A percentile compares a stretch with the other conserved stretches of the same genome.
These are phyloP conservation scores for Monoraphidium neglectum DNA, from an alignment of 139 green algal genomes.

Conservation along the genomic window DNA sequence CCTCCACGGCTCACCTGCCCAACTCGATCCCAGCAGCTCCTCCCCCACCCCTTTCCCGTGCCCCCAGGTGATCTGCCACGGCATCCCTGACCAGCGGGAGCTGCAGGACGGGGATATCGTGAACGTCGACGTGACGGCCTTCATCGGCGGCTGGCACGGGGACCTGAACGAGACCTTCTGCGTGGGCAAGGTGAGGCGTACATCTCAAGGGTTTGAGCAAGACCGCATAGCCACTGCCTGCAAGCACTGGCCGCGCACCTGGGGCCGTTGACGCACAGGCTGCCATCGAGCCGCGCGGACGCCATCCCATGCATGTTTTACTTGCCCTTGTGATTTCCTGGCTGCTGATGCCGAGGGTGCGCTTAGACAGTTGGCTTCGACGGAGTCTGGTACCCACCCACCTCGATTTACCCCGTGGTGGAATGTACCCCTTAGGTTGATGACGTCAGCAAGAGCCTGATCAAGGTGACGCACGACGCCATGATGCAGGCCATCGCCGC, in stretches of 20 bases:
- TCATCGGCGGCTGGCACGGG: conserved; percentile 86
- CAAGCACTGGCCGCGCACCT: no score
- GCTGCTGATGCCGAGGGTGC: background rate
- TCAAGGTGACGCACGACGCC: conserved; percentile 78
- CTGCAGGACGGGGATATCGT: conserved; percentile 96
- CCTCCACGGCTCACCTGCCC: no score
- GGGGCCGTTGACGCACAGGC: no score
- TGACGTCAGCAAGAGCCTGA: conserved; percentile 73
- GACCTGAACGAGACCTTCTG: conserved; percentile 98
- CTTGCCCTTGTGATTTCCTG: conserved; percentile 10
- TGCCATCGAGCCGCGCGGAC: no score
- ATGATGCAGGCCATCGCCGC: conserved; percentile 85
- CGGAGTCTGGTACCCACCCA: background rate
- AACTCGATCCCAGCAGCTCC: no score
- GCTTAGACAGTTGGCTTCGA: background rate
- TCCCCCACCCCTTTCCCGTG: conserved; percentile 6
- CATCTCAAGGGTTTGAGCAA: no score
- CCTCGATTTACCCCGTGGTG: conserved; percentile 7
- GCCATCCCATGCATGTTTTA: background rate
- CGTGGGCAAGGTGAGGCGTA: conserved; percentile 55
- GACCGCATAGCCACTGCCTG: no score
- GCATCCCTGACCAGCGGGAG: conserved; percentile 91
- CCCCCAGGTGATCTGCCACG: conserved; percentile 97
- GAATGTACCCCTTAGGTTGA: conserved; percentile 77
- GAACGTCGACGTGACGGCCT: conserved; percentile 96